Conservation (phyloP, 2,329 filamentous ascomycete genomes). For the Coniochaeta pulveracea region DNA sequence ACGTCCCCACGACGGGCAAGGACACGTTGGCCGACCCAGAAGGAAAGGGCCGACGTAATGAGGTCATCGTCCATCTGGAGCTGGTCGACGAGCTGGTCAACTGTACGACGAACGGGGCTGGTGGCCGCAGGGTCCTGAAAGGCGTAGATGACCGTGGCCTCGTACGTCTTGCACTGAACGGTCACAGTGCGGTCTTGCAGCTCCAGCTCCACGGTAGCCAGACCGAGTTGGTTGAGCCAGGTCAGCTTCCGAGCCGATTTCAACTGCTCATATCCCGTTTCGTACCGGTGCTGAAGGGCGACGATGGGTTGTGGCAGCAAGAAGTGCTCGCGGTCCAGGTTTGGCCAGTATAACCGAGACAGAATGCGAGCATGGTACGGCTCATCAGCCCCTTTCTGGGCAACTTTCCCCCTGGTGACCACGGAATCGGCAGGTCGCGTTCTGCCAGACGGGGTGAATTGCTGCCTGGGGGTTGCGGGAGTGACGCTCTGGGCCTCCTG, state of each 20-base stretch:
- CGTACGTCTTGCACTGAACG: conserved; percentile 68
- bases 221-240: conserved; percentile 76
- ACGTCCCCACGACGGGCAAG: conserved; percentile 45
- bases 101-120: conserved; percentile 28
- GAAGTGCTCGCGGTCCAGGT: conserved; percentile 60
- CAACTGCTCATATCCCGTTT: conserved; percentile 62
- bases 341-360: conserved; percentile 89
- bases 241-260: conserved; percentile 79
- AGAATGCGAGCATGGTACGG: conserved; percentile 71
- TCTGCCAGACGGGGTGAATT: background rate
- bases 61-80: conserved; percentile 68
- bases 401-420: conserved; percentile 10
- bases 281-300: conserved; percentile 58
- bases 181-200: conserved; percentile 67
- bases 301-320: conserved; percentile 46
- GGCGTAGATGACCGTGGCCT: conserved; percentile 77
- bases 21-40: conserved; percentile 61
- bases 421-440: background rate
- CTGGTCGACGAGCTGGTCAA: conserved; percentile 38
- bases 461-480: background rate
- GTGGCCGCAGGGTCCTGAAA: conserved; percentile 46
- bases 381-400: conserved; percentile 18
- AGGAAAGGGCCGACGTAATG: conserved; percentile 53
- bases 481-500: conserved; percentile 3
- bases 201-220: conserved; percentile 70